Percentiles rank a stretch among this genome's conserved stretches.
These are phyloP conservation scores for Russula brevipes DNA, from an alignment of 768 basidiomycete genomes.

Conservation along the genomic window DNA sequence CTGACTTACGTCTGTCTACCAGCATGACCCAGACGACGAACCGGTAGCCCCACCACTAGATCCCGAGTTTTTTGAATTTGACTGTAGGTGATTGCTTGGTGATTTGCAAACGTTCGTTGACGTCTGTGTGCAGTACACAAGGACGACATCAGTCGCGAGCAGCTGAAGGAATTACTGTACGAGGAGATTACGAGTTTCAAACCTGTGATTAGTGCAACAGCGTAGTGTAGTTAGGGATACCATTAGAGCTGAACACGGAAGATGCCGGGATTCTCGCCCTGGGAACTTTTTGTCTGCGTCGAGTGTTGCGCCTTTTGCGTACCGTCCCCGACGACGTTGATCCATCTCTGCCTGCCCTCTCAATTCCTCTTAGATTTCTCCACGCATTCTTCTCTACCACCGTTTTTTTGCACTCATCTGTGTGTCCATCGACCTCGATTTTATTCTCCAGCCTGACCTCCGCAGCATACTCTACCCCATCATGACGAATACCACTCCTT, in stretches of 20 bases:
- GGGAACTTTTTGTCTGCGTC: conserved; percentile 20
- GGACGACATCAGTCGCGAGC: conserved; percentile 92
- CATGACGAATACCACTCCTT: conserved; percentile 39
- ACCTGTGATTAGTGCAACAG: conserved; percentile 46
- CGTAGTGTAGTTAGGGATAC: background rate
- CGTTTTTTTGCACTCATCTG: conserved; percentile 16
- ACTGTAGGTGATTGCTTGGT: conserved; percentile 49
- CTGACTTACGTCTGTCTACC: conserved; percentile 1
- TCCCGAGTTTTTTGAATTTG: conserved; percentile 96
- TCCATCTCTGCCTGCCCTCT: background rate
- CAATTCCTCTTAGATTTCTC: conserved; percentile 22
- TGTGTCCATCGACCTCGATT: background rate
- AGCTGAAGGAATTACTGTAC: conserved; percentile 89
- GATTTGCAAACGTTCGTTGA: background rate
- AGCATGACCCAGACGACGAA: conserved; percentile 97
- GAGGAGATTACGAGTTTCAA: conserved; percentile 93
- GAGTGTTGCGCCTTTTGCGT: background rate
- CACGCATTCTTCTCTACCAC: conserved; percentile 19
- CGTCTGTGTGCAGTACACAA: conserved; percentile 63
- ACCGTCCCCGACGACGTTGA: conserved; percentile 20
- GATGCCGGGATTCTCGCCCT: conserved; percentile 15
- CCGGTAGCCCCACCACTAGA: conserved; percentile 93
- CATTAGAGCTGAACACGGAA: conserved; percentile 10
- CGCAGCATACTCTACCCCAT: conserved; percentile 21
- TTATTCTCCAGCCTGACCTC: conserved; percentile 2